phyloP scores from a whole-genome alignment of 768 basidiomycete genomes.

The Boletus edulis region DNA sequence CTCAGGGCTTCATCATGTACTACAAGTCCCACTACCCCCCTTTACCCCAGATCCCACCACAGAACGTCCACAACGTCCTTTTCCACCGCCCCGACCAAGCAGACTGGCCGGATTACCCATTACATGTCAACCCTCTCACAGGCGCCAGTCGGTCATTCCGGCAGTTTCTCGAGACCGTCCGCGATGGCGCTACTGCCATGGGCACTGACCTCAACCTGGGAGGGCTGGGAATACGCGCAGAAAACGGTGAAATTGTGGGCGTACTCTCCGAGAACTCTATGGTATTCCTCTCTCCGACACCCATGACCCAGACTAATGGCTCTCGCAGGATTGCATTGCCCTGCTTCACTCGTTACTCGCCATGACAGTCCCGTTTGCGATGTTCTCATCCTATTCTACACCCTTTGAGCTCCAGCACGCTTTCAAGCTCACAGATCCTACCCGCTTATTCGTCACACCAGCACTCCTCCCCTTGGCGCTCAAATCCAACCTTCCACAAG shows the following conservation, averaged over 20 bases:
- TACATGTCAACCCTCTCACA: conserved; percentile 55
- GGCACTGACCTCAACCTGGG: conserved; percentile 45
- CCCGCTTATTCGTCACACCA: conserved; percentile 53
- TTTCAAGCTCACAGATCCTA: conserved; percentile 45
- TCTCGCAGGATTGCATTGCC: conserved; percentile 50
- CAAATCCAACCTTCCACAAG: conserved; percentile 36
- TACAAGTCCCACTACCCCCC: conserved; percentile 58
- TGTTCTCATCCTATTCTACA: conserved; percentile 55
- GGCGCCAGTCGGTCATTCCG: conserved; percentile 44
- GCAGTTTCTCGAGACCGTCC: conserved; percentile 50
- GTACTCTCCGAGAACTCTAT: conserved; percentile 68
- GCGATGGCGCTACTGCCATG: conserved; percentile 57
- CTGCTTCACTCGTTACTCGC: conserved; percentile 48
- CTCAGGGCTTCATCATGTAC: conserved; percentile 38
- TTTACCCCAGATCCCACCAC: conserved; percentile 44
- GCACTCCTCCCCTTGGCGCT: conserved; percentile 41
- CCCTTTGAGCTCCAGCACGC: conserved; percentile 53
- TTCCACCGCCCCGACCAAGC: conserved; percentile 54
- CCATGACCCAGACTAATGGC: background rate
- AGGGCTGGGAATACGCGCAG: conserved; percentile 51
- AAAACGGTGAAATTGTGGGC: conserved; percentile 58
- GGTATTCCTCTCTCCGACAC: conserved; percentile 31
- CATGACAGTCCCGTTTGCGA: conserved; percentile 49
- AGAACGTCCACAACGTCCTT: conserved; percentile 55
- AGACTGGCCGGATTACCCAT: conserved; percentile 52